These are phyloP conservation scores for Yamadazyma olivae DNA, from an alignment of 805 yeast genomes.

Conservation along the genomic window DNA sequence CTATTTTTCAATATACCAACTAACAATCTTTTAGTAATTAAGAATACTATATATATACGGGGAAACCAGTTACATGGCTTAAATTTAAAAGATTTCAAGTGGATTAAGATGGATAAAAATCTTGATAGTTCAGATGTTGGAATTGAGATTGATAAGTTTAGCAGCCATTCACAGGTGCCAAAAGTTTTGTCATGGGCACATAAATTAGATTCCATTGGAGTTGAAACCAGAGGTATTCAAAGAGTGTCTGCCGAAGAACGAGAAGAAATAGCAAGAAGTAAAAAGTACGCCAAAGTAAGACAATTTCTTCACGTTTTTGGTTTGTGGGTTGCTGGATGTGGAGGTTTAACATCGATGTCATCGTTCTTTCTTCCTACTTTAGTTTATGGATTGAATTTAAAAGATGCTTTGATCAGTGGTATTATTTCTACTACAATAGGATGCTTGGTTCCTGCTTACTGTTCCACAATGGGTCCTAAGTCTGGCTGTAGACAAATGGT, in stretches of 20 bases:
- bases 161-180: constrained; percentile 3
- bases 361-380: constrained; percentile 33
- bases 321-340: constrained; percentile 38
- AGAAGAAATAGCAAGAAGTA: constrained; percentile 7
- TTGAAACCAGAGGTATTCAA: constrained; percentile 35
- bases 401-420: constrained; percentile 28
- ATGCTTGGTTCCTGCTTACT: constrained; percentile 35
- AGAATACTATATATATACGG: no score
- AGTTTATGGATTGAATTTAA: constrained; percentile 22
- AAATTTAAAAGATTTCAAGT: no score
- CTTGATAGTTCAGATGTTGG: no score
- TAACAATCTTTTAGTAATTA: no score
- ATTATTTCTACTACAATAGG: constrained; percentile 27
- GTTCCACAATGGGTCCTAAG: constrained; percentile 36
- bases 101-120: no score
- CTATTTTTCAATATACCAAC: no score
- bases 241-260: constrained; percentile 29
- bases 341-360: constrained; percentile 37
- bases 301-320: constrained; percentile 31
- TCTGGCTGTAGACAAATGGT: constrained; percentile 40
- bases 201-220: constrained; percentile 24
- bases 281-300: constrained; percentile 5
- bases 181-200: constrained; percentile 16
- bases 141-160: background rate
- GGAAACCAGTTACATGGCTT: no score